Conservation (phyloP, 192 early-diverging fungal genomes). For the Backusella macrospora region DNA sequence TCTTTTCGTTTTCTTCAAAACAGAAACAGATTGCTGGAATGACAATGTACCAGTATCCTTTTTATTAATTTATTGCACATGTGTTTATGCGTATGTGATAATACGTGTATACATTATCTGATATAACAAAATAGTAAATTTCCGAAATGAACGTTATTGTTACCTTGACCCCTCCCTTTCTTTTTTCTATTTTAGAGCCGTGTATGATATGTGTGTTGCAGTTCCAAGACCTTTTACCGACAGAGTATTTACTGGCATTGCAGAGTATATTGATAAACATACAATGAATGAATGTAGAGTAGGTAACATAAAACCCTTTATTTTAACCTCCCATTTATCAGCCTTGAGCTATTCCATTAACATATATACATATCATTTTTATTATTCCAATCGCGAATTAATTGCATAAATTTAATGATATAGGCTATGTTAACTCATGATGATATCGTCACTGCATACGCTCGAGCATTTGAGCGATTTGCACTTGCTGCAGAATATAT, state of each 20-base stretch:
- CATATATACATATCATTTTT: background rate
- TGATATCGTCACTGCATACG: constrained; percentile 71
- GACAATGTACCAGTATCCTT: constrained; percentile 73
- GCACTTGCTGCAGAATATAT: constrained; percentile 59
- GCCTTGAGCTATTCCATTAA: background rate
- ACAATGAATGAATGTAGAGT: constrained; percentile 56
- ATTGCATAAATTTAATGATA: background rate
- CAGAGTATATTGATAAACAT: constrained; percentile 66
- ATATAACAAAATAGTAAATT: background rate
- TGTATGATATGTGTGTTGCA: constrained; percentile 83
- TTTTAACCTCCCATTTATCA: background rate
- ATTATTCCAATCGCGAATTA: background rate
- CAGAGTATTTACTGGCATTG: constrained; percentile 64
- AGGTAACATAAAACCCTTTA: constrained; percentile 10
- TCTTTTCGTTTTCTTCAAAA: constrained; percentile 56
- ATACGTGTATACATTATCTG: background rate
- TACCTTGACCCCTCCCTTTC: background rate
- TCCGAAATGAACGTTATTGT: constrained; percentile 9
- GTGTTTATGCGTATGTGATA: background rate
- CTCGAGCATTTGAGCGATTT: constrained; percentile 68
- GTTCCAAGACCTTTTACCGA: constrained; percentile 71
- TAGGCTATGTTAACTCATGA: constrained; percentile 65
- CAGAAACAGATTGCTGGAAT: constrained; percentile 59
- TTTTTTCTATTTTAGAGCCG: constrained; percentile 44
- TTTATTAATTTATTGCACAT: background rate